Evolutionary conservation across 352 stramenopile species (phyloP), one percentile per base, ranked within the genome.

Genomic region (Phytophthora hibernalis): DNA sequence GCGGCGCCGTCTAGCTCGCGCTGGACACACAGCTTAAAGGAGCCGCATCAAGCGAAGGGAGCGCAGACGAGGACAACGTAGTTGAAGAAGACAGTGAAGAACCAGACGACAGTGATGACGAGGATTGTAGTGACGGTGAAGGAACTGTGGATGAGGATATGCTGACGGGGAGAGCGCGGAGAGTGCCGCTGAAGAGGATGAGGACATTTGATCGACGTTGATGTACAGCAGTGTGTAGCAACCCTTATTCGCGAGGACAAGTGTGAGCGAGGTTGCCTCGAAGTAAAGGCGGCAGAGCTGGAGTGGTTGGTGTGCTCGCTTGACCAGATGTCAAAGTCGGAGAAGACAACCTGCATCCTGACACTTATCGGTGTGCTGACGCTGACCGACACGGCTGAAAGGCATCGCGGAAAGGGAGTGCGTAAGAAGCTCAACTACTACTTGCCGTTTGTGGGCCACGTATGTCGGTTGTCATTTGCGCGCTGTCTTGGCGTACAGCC

Each of bases 131-230:
- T 49, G 43, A 49, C 5, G 20, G 24, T 5, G 8, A 26, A 28
- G 20, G 11, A 21, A 2, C 22, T 2, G 18, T 21, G 13, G 44
- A 62, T n/a, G 43, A 54, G 15, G 43, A 54, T 13, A 1, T 40
- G 21, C 4, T 62, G 20, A 62, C 54, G n/a, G 22, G 6, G 45
- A 55, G 31, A 61, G 54, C 22, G 20, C 18, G 16, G 42, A 45
- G 18, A 30, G 3, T 37, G 54, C 48, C 2, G 16, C n/a, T 2
- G 33, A 37, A 16, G 26, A 20, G 3, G 54, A 61, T n/a, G n/a
- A n/a, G 40, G 42, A 47, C 26, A 33, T 33, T 33, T 33, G 30
- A 33, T 33, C 30, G 30, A 33, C 30, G 5, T 33, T 9, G 30
- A 33, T 33, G 30, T 33, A 5, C 5, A 10, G 5, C 30, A 9